Conservation (phyloP, 1,284 basidiomycete species). For the Ceratobasidium papillatum region DNA sequence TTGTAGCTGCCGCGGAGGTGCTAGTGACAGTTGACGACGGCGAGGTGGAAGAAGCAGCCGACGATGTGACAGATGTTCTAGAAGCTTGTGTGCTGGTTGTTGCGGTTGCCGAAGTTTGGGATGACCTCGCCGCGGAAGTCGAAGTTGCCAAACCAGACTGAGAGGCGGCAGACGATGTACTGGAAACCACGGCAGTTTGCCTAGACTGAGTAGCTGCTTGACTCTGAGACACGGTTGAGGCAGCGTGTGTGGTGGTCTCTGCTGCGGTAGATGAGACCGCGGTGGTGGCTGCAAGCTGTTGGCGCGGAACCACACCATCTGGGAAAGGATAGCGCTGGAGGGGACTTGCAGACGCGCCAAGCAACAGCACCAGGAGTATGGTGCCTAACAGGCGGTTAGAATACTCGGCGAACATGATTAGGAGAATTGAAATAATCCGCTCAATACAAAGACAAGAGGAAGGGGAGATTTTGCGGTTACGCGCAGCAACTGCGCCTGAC, state of each 20-base stretch:
- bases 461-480: neutral
- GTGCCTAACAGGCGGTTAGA: neutral
- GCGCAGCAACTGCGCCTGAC: slow-evolving; percentile 11
- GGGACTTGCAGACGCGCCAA: neutral
- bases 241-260: neutral
- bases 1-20: neutral
- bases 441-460: neutral
- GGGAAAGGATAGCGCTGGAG: neutral
- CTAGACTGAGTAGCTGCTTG: neutral
- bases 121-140: neutral
- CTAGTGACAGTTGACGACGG: slow-evolving; percentile 49
- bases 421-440: slow-evolving; percentile 3
- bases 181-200: neutral
- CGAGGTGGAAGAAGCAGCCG: slow-evolving; percentile 50
- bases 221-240: neutral
- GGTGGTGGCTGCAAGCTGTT: neutral
- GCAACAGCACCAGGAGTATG: neutral
- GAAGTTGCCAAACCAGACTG: neutral
- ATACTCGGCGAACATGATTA: neutral
- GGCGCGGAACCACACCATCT: neutral
- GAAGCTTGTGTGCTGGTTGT: neutral
- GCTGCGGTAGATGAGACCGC: neutral
- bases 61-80: slow-evolving; percentile 40
- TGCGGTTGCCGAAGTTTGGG: neutral
- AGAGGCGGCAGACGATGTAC: neutral